phyloP scores from a whole-genome alignment of 257 asterid species.

The Penstemon newberryi region DNA sequence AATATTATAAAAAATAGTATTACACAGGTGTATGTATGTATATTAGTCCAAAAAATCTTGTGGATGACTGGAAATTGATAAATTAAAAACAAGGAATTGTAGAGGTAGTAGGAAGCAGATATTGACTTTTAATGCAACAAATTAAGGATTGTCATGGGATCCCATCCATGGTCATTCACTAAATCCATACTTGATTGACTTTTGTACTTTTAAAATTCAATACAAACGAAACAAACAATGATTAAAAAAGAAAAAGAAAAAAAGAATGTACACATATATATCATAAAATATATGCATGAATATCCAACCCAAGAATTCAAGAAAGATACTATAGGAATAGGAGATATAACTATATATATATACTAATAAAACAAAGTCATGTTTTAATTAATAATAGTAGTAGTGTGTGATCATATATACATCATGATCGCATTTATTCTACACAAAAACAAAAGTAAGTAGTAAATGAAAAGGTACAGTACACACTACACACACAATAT shows the following conservation, averaged over 20 bases:
- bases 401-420: too few relatives aligned
- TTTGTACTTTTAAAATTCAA: conserved; percentile 13
- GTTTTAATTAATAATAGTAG: too few relatives aligned
- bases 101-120: conserved; percentile 29
- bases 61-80: neutral
- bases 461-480: conserved; percentile 21
- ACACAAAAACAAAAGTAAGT: conserved; percentile 7
- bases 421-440: conserved; percentile 28
- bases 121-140: conserved; percentile 35
- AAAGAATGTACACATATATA: too few relatives aligned
- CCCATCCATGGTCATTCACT: conserved; percentile 27
- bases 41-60: neutral
- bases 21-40: too few relatives aligned
- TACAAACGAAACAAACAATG: neutral
- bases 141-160: conserved; percentile 38
- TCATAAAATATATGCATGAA: too few relatives aligned
- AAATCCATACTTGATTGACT: conserved; percentile 28
- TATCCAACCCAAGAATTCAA: too few relatives aligned
- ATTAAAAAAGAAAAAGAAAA: neutral
- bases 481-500: neutral
- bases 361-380: too few relatives aligned
- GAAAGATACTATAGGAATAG: too few relatives aligned
- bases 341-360: too few relatives aligned
- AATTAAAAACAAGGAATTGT: too few relatives aligned
- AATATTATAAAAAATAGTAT: too few relatives aligned